These are phyloP conservation scores for Pulveroboletus sp. DNA, from an alignment of 768 basidiomycete genomes.

Conservation along the genomic window DNA sequence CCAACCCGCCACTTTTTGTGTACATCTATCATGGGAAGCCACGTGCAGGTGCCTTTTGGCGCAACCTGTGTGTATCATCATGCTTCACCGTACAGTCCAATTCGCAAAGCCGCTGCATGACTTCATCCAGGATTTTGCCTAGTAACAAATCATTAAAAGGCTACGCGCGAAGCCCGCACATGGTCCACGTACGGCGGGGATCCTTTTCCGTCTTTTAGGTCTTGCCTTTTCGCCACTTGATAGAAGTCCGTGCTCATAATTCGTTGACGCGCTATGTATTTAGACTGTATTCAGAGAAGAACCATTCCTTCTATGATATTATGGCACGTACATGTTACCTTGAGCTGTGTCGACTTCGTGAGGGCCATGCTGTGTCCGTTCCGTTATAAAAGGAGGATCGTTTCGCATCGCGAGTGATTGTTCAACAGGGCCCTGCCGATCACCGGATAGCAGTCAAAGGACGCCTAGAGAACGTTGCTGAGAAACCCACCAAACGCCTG, in stretches of 20 bases:
- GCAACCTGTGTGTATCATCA: background rate
- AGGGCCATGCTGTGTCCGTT: background rate
- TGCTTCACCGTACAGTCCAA: background rate
- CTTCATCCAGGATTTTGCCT: background rate
- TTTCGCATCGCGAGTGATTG: no score
- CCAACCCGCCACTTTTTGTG: background rate
- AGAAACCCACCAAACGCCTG: background rate
- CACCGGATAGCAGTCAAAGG: no score
- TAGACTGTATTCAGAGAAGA: background rate
- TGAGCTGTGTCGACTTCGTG: background rate
- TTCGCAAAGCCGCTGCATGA: background rate
- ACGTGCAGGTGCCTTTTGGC: background rate
- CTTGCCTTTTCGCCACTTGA: background rate
- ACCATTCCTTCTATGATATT: background rate
- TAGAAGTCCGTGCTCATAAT: background rate
- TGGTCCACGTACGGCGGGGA: background rate
- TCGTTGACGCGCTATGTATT: background rate
- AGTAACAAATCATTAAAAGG: background rate
- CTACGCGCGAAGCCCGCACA: background rate
- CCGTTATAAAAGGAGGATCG: no score
- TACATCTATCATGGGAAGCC: background rate
- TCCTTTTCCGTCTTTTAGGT: background rate
- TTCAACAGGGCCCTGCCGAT: no score
- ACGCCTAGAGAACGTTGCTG: background rate
- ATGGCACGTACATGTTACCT: background rate